Percentiles rank a stretch among this genome's conserved stretches.
Conservation (phyloP, 2,329 filamentous ascomycete genomes). For the Pseudopithomyces chartarum region DNA sequence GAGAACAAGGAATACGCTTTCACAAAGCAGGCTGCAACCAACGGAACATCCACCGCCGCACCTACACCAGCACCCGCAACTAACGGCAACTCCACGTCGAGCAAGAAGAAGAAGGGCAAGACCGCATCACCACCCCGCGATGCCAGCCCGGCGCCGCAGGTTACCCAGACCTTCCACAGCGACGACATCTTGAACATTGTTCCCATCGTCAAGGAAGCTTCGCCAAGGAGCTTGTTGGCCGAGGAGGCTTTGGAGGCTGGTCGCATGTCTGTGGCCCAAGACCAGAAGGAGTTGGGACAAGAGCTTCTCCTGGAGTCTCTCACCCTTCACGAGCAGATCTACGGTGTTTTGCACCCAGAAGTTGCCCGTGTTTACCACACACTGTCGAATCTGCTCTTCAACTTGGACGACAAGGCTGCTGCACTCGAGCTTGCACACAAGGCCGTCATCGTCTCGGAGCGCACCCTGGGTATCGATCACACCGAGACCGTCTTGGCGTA, state of each 20-base stretch:
- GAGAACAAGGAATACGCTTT: constrained; percentile 79
- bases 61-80: constrained; percentile 31
- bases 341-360: constrained; percentile 95
- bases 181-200: constrained; percentile 92
- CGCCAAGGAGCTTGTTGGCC: constrained; percentile 85
- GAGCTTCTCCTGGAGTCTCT: constrained; percentile 95
- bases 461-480: constrained; percentile 91
- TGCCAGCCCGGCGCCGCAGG: constrained; percentile 50
- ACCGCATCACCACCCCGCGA: constrained; percentile 55
- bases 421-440: constrained; percentile 95
- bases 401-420: constrained; percentile 95
- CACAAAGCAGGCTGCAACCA: constrained; percentile 45
- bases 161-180: constrained; percentile 70
- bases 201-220: constrained; percentile 93
- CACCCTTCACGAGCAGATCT: constrained; percentile 97
- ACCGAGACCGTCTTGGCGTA: constrained; percentile 94
- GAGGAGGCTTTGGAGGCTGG: constrained; percentile 97
- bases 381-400: constrained; percentile 93
- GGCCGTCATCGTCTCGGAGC: constrained; percentile 93
- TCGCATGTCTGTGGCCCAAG: constrained; percentile 92
- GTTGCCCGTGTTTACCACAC: constrained; percentile 95
- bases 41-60: constrained; percentile 21
- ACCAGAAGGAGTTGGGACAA: constrained; percentile 93
- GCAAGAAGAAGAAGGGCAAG: constrained; percentile 63
- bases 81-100: constrained; percentile 46